Conservation (phyloP, 345 rosid genomes). For the Populus simonii region DNA sequence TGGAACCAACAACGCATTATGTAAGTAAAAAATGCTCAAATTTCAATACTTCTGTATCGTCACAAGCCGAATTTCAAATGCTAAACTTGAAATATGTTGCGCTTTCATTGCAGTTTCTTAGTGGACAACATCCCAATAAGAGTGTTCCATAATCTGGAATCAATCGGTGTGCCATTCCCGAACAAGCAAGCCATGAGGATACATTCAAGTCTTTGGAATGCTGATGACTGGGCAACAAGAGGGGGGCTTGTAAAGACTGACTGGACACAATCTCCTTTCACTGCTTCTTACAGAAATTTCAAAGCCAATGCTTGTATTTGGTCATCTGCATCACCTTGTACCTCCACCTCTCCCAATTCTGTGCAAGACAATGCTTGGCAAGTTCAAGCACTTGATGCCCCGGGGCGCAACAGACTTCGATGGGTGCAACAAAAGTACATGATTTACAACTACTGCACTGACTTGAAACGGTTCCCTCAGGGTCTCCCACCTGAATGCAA, state of each 20-base stretch:
- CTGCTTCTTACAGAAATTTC: slow-evolving; percentile 7
- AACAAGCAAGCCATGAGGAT: slow-evolving; percentile 15
- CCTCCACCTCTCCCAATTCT: background rate
- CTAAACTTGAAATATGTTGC: background rate
- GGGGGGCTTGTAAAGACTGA: slow-evolving; percentile 17
- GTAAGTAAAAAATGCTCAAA: background rate
- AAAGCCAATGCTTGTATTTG: slow-evolving; percentile 2
- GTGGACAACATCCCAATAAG: slow-evolving; percentile 19
- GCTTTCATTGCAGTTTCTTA: background rate
- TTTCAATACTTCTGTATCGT: background rate
- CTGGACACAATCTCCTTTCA: slow-evolving; percentile 14
- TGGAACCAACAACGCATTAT: slow-evolving; percentile 9
- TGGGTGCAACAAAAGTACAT: slow-evolving; percentile 15
- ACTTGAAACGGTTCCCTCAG: slow-evolving; percentile 4
- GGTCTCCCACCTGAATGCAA: slow-evolving; percentile 14
- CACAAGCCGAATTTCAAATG: background rate
- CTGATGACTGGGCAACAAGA: slow-evolving; percentile 15
- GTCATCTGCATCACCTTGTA: background rate
- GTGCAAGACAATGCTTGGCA: slow-evolving; percentile 1
- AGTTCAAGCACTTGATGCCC: slow-evolving; percentile 3
- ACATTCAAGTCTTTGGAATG: slow-evolving; percentile 11
- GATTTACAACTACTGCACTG: slow-evolving; percentile 18
- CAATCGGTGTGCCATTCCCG: slow-evolving; percentile 9
- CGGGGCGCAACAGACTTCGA: slow-evolving; percentile 10
- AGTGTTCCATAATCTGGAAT: slow-evolving; percentile 12